A percentile compares a stretch with the other conserved stretches of the same genome.
Conservation (phyloP, 2,329 filamentous ascomycete species). For the Eutypella sp. region DNA sequence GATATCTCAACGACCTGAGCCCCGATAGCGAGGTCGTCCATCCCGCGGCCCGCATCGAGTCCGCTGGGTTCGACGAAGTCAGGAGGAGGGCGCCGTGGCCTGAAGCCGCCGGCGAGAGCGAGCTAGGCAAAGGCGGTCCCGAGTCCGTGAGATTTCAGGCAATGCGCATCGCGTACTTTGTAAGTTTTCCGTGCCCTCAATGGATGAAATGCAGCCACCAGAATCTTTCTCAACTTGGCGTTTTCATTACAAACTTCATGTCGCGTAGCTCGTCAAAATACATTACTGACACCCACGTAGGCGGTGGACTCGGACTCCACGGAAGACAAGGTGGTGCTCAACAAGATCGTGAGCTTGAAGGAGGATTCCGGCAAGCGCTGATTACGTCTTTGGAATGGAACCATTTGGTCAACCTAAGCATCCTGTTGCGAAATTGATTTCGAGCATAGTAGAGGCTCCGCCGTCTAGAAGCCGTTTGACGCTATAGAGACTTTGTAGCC, state of each 20-base stretch:
- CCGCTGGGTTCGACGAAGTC: conserved; percentile 71
- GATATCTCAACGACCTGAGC: conserved; percentile 81
- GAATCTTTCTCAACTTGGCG: neutral
- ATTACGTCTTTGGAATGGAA: too few species aligned
- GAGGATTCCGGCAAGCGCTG: conserved; percentile 70
- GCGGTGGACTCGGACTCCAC: conserved; percentile 74
- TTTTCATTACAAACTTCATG: neutral
- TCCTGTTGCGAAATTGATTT: too few species aligned
- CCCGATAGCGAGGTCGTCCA: conserved; percentile 79
- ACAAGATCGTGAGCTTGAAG: conserved; percentile 87
- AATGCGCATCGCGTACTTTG: conserved; percentile 82
- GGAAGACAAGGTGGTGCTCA: conserved; percentile 76
- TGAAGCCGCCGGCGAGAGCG: conserved; percentile 66
- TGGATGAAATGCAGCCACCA: too few species aligned
- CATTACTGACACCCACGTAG: conserved; percentile 30
- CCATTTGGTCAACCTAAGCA: too few species aligned
- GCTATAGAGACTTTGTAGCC: too few species aligned
- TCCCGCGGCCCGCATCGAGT: conserved; percentile 72
- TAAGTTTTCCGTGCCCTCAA: conserved; percentile 38
- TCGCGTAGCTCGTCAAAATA: conserved; percentile 12
- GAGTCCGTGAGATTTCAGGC: conserved; percentile 87
- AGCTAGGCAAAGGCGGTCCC: conserved; percentile 55
- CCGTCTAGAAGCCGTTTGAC: too few species aligned
- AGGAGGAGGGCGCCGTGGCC: conserved; percentile 73
- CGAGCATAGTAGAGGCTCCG: too few species aligned